A percentile compares a stretch with the other conserved stretches of the same genome.
Conservation (phyloP, 73 alveolate species). For the Stentor coeruleus region DNA sequence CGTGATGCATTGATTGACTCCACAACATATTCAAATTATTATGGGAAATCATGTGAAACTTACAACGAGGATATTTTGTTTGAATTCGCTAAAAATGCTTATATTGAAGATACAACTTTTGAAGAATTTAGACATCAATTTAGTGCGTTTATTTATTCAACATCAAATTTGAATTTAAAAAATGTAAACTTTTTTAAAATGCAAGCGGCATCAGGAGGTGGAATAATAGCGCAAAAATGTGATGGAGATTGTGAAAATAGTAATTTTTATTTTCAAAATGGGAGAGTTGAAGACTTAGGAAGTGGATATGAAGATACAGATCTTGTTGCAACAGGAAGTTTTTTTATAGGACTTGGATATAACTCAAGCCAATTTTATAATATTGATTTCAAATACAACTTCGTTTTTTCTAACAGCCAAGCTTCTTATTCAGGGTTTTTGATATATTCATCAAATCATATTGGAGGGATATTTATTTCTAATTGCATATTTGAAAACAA, state of each 20-base stretch:
- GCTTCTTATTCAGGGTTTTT: not conserved
- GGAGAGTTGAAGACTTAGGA: not conserved
- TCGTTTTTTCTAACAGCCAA: not conserved
- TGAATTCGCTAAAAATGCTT: not conserved
- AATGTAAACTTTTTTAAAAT: not conserved
- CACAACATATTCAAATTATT: no score
- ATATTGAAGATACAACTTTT: not conserved
- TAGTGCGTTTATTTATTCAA: not conserved
- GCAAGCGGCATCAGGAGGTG: not conserved
- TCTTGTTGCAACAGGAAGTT: not conserved
- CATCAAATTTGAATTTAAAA: not conserved
- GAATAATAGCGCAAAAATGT: not conserved
- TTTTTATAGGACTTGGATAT: no score
- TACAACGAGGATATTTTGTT: not conserved
- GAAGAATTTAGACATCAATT: not conserved
- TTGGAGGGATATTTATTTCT: not conserved
- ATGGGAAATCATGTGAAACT: no score
- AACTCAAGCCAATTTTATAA: no score
- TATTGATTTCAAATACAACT: no score
- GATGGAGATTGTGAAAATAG: not conserved
- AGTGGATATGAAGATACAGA: not conserved
- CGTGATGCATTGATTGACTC: not conserved
- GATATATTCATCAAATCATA: no score
- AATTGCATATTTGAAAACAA: not conserved
- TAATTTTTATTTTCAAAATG: not conserved